Percentiles rank a stretch among this genome's conserved stretches.
phyloP scores from a whole-genome alignment of 1,139 yeast species.

The Pichia sp. region DNA sequence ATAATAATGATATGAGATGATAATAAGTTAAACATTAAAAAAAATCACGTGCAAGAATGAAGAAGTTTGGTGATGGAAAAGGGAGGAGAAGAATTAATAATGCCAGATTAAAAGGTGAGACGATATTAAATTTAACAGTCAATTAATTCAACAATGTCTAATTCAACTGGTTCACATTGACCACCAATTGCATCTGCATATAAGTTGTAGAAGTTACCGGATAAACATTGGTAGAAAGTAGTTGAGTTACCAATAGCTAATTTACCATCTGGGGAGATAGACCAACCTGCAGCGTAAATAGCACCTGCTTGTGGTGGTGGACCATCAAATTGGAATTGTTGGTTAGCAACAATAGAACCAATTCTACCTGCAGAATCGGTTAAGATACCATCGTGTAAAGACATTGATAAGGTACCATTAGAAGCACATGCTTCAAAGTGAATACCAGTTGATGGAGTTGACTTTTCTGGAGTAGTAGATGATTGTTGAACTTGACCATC shows the following conservation, averaged over 20 bases:
- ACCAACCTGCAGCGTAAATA: slow-evolving; percentile 83
- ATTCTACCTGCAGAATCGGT: slow-evolving; percentile 63
- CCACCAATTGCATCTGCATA: slow-evolving; percentile 62
- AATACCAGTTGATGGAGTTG: slow-evolving; percentile 27
- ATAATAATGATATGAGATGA: too few species aligned
- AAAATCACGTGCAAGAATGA: slow-evolving; percentile 1
- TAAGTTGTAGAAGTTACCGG: slow-evolving; percentile 78
- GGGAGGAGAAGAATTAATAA: too few species aligned
- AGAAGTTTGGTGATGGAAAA: too few species aligned
- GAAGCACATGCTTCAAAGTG: slow-evolving; percentile 46
- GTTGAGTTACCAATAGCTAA: slow-evolving; percentile 63
- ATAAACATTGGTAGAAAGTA: slow-evolving; percentile 71
- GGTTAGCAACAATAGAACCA: slow-evolving; percentile 79
- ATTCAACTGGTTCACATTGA: slow-evolving; percentile 61
- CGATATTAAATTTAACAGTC: slow-evolving; percentile 49
- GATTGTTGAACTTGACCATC: slow-evolving; percentile 56
- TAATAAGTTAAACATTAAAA: too few species aligned
- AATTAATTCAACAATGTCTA: slow-evolving; percentile 59
- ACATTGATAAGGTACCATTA: slow-evolving; percentile 49
- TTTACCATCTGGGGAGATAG: slow-evolving; percentile 56
- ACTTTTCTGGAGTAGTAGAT: slow-evolving; percentile 30
- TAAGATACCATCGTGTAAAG: slow-evolving; percentile 47
- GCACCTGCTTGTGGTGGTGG: slow-evolving; percentile 92
- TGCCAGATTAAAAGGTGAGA: too few species aligned
- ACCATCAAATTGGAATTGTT: slow-evolving; percentile 86